Percentiles rank a stretch among this genome's conserved stretches.
Evolutionary conservation across 352 stramenopile species (phyloP).

Genomic region (Pythium brachiatum): DNA sequence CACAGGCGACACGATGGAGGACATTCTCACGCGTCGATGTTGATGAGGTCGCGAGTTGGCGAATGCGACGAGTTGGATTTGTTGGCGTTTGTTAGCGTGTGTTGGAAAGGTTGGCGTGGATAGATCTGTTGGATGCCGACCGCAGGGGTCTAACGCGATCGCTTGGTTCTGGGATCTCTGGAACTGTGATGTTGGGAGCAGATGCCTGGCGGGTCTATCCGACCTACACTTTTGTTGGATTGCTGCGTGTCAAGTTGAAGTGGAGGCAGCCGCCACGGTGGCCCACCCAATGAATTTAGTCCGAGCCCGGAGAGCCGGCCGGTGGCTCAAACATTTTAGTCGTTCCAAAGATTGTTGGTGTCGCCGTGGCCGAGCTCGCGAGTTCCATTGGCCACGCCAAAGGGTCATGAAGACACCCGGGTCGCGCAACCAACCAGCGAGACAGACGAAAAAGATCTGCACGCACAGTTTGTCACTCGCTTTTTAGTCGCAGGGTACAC

Average conservation of each 20-base stretch:
- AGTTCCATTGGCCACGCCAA: neutral
- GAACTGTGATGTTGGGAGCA: no score
- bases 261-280: neutral
- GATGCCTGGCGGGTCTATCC: neutral
- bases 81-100: neutral
- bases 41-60: neutral
- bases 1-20: neutral
- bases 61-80: neutral
- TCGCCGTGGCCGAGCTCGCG: neutral
- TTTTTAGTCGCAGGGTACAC: no score
- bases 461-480: neutral
- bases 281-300: neutral
- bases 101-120: neutral
- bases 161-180: neutral
- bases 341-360: neutral
- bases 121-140: neutral
- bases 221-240: slow-evolving; percentile 1
- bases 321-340: neutral
- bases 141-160: neutral
- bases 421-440: slow-evolving; percentile 1
- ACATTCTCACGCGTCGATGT: neutral
- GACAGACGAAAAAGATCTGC: no score
- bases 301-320: neutral
- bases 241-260: slow-evolving; percentile 4
- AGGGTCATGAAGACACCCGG: neutral